Evolutionary conservation across 768 basidiomycete species (phyloP), one percentile per base, ranked within the genome.

Genomic region (Suillus brevipes): DNA sequence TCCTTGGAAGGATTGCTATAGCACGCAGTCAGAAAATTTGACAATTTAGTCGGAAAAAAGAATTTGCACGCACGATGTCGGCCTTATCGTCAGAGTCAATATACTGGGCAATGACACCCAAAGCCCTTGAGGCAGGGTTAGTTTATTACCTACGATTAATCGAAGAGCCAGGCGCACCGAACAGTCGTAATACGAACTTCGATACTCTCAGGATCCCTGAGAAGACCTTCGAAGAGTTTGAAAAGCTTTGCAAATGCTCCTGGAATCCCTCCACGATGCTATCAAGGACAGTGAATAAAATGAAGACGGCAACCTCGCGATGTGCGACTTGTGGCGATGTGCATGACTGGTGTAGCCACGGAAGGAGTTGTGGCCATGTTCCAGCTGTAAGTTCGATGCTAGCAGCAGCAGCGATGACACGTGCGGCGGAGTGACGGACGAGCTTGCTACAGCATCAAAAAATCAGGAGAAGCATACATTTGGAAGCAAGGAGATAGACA

Each of bases 81-180:
- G 78, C 81, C 79, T 96, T 96, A 76, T 98, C 93, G 52, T 93
- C 92, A 7, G 83, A 71, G 68, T 95, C 93, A 61, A 99, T 89
- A 78, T 94, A 98, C 76, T 96, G 94, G 25, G 97, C 92, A 60
- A 99, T 86, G 65, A 94, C 89, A 62, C 96, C 95, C 45, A 99
- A 79, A n/a, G 93, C 89, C 65, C 94, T 90, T 59, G 16, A 38
- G 47, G 63, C 40, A 37, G 20, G 36, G 6, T 64, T 57, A 25
- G 59, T 68, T 66, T 69, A 65, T 45, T 47, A 28, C 47, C 42
- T n/a, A 49, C 8, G 38, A 20, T 28, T 12, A 40, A 31, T 55
- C 4, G 13, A 59, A 23, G 13, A 31, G 5, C 4, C 28, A 55
- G 1, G 71, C 82, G 56, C 72, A 91, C 90, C 89, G 82, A 65